These are phyloP conservation scores for Nepenthes alata DNA, from an alignment of 179 eudicot genomes.

Conservation along the genomic window DNA sequence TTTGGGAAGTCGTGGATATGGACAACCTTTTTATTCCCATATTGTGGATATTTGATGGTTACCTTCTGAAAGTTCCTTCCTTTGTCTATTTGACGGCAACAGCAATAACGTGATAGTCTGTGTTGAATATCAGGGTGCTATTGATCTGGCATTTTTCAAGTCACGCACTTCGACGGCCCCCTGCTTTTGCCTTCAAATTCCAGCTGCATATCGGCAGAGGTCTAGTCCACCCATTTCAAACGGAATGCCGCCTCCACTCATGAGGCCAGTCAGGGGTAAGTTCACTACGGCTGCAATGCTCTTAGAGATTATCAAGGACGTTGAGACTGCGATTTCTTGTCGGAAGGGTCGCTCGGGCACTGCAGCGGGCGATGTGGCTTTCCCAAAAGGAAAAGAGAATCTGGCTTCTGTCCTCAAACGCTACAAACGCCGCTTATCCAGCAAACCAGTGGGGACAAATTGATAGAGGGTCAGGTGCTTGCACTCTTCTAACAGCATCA, in stretches of 20 bases:
- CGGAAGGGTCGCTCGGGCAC: constrained; percentile 88
- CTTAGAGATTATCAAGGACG: constrained; percentile 69
- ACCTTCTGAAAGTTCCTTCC: too few relatives aligned
- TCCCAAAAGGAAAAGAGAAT: constrained; percentile 92
- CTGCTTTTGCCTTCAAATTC: constrained; percentile 85
- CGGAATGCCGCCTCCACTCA: constrained; percentile 60
- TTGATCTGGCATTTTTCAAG: constrained; percentile 64
- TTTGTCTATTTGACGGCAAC: too few relatives aligned
- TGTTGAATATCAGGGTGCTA: constrained; percentile 42
- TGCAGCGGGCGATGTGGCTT: constrained; percentile 97
- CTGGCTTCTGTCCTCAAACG: constrained; percentile 87
- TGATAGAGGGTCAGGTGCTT: constrained; percentile 19
- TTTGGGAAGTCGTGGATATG: too few relatives aligned
- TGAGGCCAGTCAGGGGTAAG: constrained; percentile 55
- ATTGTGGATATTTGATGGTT: too few relatives aligned
- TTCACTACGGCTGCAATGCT: constrained; percentile 58
- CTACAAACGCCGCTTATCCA: constrained; percentile 75
- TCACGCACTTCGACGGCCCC: constrained; percentile 54
- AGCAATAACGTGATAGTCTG: too few relatives aligned
- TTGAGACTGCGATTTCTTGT: constrained; percentile 70
- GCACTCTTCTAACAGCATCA: constrained; percentile 20
- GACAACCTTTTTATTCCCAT: too few relatives aligned
- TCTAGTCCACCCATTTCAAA: constrained; percentile 44
- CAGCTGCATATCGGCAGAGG: constrained; percentile 41
- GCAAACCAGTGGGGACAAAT: constrained; percentile 32